phyloP scores from a whole-genome alignment of 2,329 filamentous ascomycete genomes.

The Tolypocladium paradoxum region DNA sequence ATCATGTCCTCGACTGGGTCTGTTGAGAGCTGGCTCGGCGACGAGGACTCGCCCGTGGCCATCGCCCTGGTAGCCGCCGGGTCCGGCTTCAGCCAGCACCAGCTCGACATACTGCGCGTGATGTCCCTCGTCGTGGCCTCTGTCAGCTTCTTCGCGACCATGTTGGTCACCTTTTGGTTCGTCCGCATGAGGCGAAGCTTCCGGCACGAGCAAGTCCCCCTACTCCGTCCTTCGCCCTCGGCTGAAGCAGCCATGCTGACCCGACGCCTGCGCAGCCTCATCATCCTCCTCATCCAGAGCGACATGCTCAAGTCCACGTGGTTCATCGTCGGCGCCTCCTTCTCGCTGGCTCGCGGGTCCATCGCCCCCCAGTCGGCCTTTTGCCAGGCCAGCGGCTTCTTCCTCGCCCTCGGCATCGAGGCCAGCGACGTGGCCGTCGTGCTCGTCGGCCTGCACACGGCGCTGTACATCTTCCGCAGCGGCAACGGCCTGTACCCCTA shows the following conservation, averaged over 20 bases:
- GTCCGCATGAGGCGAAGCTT: slow-evolving; percentile 62
- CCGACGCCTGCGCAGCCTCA: slow-evolving; percentile 38
- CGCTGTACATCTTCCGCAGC: slow-evolving; percentile 56
- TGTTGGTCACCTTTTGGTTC: slow-evolving; percentile 60
- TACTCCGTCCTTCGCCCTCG: not conserved
- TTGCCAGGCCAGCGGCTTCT: slow-evolving; percentile 60
- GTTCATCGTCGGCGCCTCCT: slow-evolving; percentile 54
- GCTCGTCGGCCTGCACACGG: slow-evolving; percentile 63
- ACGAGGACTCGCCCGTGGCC: not conserved
- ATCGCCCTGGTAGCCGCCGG: not conserved
- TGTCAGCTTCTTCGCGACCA: slow-evolving; percentile 44
- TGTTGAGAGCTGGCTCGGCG: not conserved
- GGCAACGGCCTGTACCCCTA: slow-evolving; percentile 60
- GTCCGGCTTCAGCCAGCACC: not conserved
- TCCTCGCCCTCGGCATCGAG: slow-evolving; percentile 55
- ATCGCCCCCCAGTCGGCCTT: slow-evolving; percentile 41
- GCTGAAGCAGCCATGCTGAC: not conserved
- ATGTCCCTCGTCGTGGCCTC: slow-evolving; percentile 29
- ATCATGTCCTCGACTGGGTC: not conserved
- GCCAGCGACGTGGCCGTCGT: slow-evolving; percentile 61
- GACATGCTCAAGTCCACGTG: slow-evolving; percentile 61
- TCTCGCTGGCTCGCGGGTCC: slow-evolving; percentile 41
- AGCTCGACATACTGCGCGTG: slow-evolving; percentile 13
- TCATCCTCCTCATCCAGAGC: slow-evolving; percentile 62
- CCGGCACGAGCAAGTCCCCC: slow-evolving; percentile 41